Percentiles rank a stretch among this genome's conserved stretches.
phyloP scores from a whole-genome alignment of 208 protist species.

The Endotrypanum monterogeii region DNA sequence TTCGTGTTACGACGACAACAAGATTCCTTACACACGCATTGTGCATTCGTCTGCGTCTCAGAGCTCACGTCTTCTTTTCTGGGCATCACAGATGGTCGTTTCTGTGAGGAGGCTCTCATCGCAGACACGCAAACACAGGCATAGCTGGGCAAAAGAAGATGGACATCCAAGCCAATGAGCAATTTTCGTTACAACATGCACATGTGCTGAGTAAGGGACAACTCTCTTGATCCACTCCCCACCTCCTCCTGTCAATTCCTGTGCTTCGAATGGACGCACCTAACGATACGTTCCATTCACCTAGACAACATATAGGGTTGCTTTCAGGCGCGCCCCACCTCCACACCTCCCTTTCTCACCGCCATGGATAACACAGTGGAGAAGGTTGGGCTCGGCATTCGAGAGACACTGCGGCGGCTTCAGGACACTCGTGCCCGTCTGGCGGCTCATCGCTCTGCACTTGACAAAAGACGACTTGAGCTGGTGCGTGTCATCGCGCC shows the following conservation, averaged over 20 bases:
- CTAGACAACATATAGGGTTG: background rate
- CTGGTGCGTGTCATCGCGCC: conserved; percentile 3
- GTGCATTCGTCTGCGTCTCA: background rate
- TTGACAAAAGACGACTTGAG: background rate
- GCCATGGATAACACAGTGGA: conserved; percentile 16
- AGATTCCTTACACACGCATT: background rate
- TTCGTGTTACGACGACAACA: background rate
- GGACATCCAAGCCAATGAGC: background rate
- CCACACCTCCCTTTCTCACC: background rate
- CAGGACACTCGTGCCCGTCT: conserved; percentile 8
- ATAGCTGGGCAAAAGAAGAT: too few relatives aligned
- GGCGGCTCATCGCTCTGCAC: background rate
- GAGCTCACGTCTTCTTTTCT: background rate
- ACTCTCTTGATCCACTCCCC: background rate
- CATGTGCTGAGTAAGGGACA: background rate
- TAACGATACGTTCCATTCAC: too few relatives aligned
- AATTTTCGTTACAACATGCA: background rate
- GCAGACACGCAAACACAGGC: background rate
- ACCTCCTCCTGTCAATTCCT: background rate
- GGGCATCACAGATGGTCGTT: background rate
- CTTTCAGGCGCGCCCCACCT: background rate
- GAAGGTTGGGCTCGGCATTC: conserved; percentile 10
- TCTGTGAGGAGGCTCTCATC: background rate
- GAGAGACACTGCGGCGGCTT: conserved; percentile 7
- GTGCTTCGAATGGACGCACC: too few relatives aligned